Evolutionary conservation across 768 basidiomycete species (phyloP), one percentile per base, ranked within the genome.

Genomic region (Albatrellus ellisii): DNA sequence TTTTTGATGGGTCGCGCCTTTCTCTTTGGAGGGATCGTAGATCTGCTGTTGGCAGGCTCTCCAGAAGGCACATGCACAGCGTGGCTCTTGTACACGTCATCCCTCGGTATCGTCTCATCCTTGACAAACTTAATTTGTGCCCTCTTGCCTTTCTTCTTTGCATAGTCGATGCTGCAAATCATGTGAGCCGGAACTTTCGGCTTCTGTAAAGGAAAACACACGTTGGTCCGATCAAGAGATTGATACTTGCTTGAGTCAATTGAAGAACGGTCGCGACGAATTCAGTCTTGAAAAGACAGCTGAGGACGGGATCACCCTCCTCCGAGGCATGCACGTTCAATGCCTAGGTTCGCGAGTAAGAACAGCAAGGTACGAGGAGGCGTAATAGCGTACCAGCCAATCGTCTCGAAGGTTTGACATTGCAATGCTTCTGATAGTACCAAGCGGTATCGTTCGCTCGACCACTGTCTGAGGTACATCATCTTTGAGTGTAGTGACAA

Each of bases 71-170:
- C 90, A 46, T 79, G 78, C 14, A 99, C 81, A 2, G 76, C 73
- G 54, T 92, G 88, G 51, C 88, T 92, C 73, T 98, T 99, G 65
- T 99, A 99, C 8, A 73, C 53, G 55, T 90, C 95, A 46, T 83
- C 79, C 43, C 74, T 75, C 9, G 57, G 63, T 15, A 94, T 64
- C 6, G 79, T 76, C 60, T 98, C 92, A 56, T 97, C 91, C 66
- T 86, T 94, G 53, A 80, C 59, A 47, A 88, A 82, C 58, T 82
- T 83, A 61, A 99, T 88, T 41, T 75, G 69, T 4, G 82, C 77
- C 55, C 77, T 77, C 65, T 98, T 99, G 49, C 92, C 92, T 63
- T 90, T 98, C 73, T 99, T 99, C 72, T 99, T 98, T 31, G 70
- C 69, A 59, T 97, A 98, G 43, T 86, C 77, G 46, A 97, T 63